Evolutionary conservation across 805 yeast species (phyloP), one percentile per base, ranked within the genome.

Genomic region (Jamesozyma lodderae): DNA sequence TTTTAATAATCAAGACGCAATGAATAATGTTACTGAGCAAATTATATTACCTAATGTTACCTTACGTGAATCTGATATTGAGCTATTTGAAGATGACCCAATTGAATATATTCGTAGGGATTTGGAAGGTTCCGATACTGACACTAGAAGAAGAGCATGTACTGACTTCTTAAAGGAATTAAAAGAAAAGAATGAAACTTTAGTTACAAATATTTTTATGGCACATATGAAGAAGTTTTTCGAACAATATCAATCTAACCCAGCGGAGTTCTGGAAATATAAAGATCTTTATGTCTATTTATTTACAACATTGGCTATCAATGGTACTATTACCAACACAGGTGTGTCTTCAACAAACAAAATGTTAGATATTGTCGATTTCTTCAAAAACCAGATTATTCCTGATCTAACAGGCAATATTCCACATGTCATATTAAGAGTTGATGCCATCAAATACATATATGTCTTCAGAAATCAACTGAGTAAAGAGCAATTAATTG

Each of bases 71-170:
- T 70, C 81, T 2, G 99, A 92, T 56, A 86, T 85, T 52, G 98
- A 94, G 60, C 61, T 80, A 44, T 90, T 92, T 59, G 98, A 92
- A 61, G 98, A 92, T 62, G 98, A 92, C 56, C 98, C 98, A 26
- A 81, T 92, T 38, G 94, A 85, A 52, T 92, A 72, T 56, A 88
- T 88, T 16, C 74, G 97, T 53, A 73, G 95, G 44, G 98, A 92
- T 60, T 68, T 94, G 33, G 98, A 94, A 62, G 97, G 97, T 5
- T 79, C 95, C 0, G 97, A 90, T 57, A 74, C 81, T 11, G 97
- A 88, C 54, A 81, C 96, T 1, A 75, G 99, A 61, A 73, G 96
- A 60, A 77, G 94, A 49, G 78, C 95, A 0, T 79, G 96, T n/a
- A 84, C 94, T 1, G 96, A 86, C 52, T 87, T 92, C 53, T 66